A percentile compares a stretch with the other conserved stretches of the same genome.
These are phyloP conservation scores for Gnaphalium uliginosum DNA, from an alignment of 129 eudicot genomes.

Conservation along the genomic window DNA sequence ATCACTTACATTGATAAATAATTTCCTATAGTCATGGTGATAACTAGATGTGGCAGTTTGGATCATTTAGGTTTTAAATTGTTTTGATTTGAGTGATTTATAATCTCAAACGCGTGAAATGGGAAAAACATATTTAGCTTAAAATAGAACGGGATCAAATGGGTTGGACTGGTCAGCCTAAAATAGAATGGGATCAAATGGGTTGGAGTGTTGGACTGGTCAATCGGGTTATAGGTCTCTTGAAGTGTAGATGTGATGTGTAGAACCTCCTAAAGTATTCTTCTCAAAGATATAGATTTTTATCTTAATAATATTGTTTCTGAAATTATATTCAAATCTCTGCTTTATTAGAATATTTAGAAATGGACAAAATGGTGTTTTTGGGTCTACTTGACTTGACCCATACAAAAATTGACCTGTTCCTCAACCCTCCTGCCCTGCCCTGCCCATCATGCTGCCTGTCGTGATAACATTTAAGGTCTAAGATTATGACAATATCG, in stretches of 20 bases:
- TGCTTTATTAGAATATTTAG: too few species aligned
- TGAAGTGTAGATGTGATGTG: not conserved
- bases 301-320: too few species aligned
- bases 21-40: conserved; percentile 7
- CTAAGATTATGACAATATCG: not conserved
- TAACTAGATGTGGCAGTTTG: not conserved
- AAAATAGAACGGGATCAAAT: not conserved
- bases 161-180: not conserved
- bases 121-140: not conserved
- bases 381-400: not conserved
- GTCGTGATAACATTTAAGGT: not conserved
- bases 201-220: not conserved
- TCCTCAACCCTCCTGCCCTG: not conserved
- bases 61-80: too few species aligned
- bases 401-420: not conserved
- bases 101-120: not conserved
- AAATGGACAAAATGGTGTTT: not conserved
- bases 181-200: not conserved
- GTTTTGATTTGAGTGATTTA: too few species aligned
- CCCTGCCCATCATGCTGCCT: not conserved
- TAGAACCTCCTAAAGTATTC: not conserved
- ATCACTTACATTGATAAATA: not conserved
- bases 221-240: not conserved
- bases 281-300: not conserved
- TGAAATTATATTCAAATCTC: not conserved